Evolutionary conservation across 495 filamentous ascomycete species (phyloP).

Genomic region (Paragyromitra xinjiangensis): DNA sequence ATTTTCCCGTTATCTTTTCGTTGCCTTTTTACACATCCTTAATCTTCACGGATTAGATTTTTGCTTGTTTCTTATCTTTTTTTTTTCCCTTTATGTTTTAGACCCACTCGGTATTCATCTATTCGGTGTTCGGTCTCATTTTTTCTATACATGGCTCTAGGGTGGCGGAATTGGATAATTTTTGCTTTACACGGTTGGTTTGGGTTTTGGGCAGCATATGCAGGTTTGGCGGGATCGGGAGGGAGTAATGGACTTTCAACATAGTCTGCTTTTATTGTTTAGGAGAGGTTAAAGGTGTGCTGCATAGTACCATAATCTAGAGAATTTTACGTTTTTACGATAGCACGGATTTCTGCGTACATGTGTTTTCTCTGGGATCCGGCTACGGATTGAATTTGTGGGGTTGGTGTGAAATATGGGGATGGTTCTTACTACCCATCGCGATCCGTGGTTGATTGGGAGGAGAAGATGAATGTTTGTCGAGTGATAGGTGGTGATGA

Average conservation of each 20-base stretch:
- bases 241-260: slow-evolving; percentile 54
- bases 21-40: not conserved
- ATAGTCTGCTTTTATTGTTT: slow-evolving; percentile 35
- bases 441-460: not conserved
- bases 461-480: not conserved
- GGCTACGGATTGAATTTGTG: not conserved
- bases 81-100: slow-evolving; percentile 30
- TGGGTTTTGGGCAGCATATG: slow-evolving; percentile 17
- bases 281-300: too few relatives aligned
- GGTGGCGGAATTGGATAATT: not conserved
- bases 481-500: not conserved
- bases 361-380: not conserved
- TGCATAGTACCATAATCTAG: slow-evolving; percentile 25
- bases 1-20: slow-evolving; percentile 29
- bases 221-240: not conserved
- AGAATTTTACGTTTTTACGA: slow-evolving; percentile 16
- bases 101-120: slow-evolving; percentile 58
- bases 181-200: slow-evolving; percentile 18
- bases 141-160: slow-evolving; percentile 17
- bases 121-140: slow-evolving; percentile 55
- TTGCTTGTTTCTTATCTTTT: slow-evolving; percentile 8
- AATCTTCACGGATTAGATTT: slow-evolving; percentile 20
- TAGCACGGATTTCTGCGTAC: not conserved
- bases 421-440: too few relatives aligned
- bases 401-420: not conserved